Conservation (phyloP, 2,329 filamentous ascomycete genomes). For the Colletotrichum truncatum region DNA sequence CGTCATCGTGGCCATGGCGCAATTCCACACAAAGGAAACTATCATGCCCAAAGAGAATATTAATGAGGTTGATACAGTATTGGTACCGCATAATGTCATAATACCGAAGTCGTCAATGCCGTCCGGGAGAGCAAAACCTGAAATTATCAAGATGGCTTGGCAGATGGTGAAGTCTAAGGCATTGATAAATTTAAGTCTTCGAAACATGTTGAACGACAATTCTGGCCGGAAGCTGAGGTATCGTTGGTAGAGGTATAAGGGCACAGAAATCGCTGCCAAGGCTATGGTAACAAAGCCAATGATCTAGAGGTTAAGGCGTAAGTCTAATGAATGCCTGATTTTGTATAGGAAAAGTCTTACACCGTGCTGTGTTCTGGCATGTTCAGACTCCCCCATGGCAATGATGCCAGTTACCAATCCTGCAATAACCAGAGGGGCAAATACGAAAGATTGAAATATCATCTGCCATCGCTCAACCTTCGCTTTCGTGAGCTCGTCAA, state of each 20-base stretch:
- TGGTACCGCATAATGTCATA: conserved; percentile 22
- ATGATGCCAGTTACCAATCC: conserved; percentile 4
- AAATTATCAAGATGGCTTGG: conserved; percentile 24
- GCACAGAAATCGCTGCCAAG: conserved; percentile 3
- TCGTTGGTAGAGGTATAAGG: conserved; percentile 19
- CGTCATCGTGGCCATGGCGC: conserved; percentile 26
- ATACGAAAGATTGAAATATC: conserved; percentile 4
- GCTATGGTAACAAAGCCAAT: conserved; percentile 11
- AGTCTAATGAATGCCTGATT: neutral
- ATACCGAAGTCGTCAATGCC: conserved; percentile 25
- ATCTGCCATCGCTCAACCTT: conserved; percentile 19
- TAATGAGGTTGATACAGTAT: conserved; percentile 1
- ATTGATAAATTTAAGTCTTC: conserved; percentile 18
- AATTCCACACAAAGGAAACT: conserved; percentile 24
- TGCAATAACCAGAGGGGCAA: neutral
- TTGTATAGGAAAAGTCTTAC: neutral
- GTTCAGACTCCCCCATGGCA: neutral
- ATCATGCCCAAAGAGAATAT: conserved; percentile 28
- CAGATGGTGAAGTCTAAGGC: conserved; percentile 18
- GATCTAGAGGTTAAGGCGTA: neutral
- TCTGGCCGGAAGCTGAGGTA: conserved; percentile 10
- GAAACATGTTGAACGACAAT: conserved; percentile 20
- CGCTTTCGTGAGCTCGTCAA: neutral
- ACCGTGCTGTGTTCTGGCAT: conserved; percentile 17
- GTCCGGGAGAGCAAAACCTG: conserved; percentile 23